A percentile compares a stretch with the other conserved stretches of the same genome.
These are phyloP conservation scores for Mortierella sp. DNA, from an alignment of 371 early-diverging fungal genomes.

Conservation along the genomic window DNA sequence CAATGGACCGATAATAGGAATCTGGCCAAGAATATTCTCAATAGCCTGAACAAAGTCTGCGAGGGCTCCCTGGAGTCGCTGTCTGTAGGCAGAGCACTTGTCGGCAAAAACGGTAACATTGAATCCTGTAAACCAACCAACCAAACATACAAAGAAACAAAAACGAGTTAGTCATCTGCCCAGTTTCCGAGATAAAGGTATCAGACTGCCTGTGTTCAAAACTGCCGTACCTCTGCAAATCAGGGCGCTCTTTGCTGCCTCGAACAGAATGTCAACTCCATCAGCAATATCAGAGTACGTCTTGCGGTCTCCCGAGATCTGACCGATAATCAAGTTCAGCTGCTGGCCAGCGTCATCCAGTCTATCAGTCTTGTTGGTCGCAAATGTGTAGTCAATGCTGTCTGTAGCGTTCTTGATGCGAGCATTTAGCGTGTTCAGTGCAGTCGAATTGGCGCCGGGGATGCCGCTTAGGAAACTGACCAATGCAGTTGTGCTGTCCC, in stretches of 20 bases:
- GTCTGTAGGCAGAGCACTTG: neutral
- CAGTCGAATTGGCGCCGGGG: neutral
- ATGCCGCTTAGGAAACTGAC: no score
- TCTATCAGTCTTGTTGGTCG: neutral
- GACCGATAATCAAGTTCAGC: slow-evolving; percentile 12
- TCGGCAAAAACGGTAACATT: slow-evolving; percentile 6
- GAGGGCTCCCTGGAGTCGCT: neutral
- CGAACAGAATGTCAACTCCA: neutral
- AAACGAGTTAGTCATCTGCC: no score
- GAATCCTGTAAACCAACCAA: slow-evolving; percentile 3
- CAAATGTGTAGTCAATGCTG: neutral
- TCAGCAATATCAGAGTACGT: neutral
- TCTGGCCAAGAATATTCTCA: neutral
- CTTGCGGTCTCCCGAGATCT: neutral
- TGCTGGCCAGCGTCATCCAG: slow-evolving; percentile 3
- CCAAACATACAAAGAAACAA: no score
- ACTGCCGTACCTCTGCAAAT: slow-evolving; percentile 11
- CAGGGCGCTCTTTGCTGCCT: neutral
- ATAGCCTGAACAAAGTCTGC: slow-evolving; percentile 8
- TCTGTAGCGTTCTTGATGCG: neutral
- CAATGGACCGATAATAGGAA: slow-evolving; percentile 19
- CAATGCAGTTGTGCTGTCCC: no score
- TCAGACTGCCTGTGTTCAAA: no score
- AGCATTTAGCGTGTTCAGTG: neutral
- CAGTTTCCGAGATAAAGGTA: no score